These are phyloP conservation scores for Jacaranda mimosifolia DNA, from an alignment of 257 asterid genomes.

Conservation along the genomic window DNA sequence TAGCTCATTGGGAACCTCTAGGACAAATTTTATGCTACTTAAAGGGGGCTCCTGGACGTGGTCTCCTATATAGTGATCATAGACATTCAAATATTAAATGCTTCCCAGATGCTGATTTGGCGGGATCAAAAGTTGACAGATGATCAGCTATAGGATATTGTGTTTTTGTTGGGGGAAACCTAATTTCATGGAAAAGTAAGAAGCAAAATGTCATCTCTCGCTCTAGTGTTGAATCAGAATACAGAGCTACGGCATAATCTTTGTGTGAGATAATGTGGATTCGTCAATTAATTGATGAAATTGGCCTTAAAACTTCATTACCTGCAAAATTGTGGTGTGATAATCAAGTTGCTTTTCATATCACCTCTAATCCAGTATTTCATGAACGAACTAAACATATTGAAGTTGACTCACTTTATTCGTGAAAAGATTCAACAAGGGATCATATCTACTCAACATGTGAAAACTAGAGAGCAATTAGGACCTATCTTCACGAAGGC, in stretches of 20 bases:
- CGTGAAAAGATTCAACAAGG: not conserved
- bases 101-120: not conserved
- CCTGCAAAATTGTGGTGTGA: too few species aligned
- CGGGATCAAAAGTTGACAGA: not conserved
- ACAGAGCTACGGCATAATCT: not conserved
- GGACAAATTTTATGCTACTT: not conserved
- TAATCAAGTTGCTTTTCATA: too few species aligned
- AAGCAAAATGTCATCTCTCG: not conserved
- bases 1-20: constrained; percentile 4
- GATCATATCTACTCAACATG: not conserved
- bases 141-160: not conserved
- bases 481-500: too few species aligned
- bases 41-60: not conserved
- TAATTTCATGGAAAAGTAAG: not conserved
- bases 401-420: not conserved
- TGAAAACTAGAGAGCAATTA: too few species aligned
- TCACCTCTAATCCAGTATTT: too few species aligned
- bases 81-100: not conserved
- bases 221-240: not conserved
- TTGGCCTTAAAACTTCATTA: too few species aligned
- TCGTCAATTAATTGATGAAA: too few species aligned
- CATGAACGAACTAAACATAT: too few species aligned
- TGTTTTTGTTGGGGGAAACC: not conserved
- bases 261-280: too few species aligned
- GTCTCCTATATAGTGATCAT: not conserved